Percentiles rank a stretch among this genome's conserved stretches.
These are phyloP conservation scores for Turnera subulata DNA, from an alignment of 345 rosid species.

Conservation along the genomic window DNA sequence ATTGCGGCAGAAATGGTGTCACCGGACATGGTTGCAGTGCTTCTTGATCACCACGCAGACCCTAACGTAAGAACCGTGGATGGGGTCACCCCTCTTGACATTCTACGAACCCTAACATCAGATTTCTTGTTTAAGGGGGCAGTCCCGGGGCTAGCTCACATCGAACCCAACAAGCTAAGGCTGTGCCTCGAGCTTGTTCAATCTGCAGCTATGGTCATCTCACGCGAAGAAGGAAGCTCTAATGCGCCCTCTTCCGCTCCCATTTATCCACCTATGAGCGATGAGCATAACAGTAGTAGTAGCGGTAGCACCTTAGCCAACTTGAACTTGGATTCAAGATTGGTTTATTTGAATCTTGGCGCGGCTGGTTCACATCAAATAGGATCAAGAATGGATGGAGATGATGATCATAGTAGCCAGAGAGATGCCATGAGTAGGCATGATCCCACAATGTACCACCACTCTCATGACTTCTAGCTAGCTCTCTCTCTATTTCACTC, in stretches of 20 bases:
- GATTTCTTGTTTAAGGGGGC: slow-evolving; percentile 99
- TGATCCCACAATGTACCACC: slow-evolving; percentile 68
- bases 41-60: slow-evolving; percentile 94
- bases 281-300: slow-evolving; percentile 59
- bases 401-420: slow-evolving; percentile 45
- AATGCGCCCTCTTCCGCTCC: slow-evolving; percentile 40
- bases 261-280: slow-evolving; percentile 59
- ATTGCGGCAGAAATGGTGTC: slow-evolving; percentile 98
- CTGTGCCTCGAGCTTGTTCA: slow-evolving; percentile 98
- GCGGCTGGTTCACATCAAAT: slow-evolving; percentile 60
- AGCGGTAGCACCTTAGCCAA: slow-evolving; percentile 36
- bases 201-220: slow-evolving; percentile 90
- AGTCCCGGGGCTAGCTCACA: slow-evolving; percentile 87
- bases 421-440: slow-evolving; percentile 63
- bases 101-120: slow-evolving; percentile 88
- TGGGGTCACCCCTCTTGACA: slow-evolving; percentile 89
- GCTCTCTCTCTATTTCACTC: too few relatives aligned
- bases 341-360: slow-evolving; percentile 90
- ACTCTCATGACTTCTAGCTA: slow-evolving; percentile 62
- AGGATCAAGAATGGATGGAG: slow-evolving; percentile 61
- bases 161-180: slow-evolving; percentile 92
- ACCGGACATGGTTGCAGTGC: slow-evolving; percentile 96
- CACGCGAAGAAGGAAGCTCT: slow-evolving; percentile 85
- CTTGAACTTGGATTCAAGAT: slow-evolving; percentile 71
- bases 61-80: slow-evolving; percentile 91